Evolutionary conservation across 2,329 filamentous ascomycete genomes (phyloP).

Genomic region (Chlorencoelia australis): DNA sequence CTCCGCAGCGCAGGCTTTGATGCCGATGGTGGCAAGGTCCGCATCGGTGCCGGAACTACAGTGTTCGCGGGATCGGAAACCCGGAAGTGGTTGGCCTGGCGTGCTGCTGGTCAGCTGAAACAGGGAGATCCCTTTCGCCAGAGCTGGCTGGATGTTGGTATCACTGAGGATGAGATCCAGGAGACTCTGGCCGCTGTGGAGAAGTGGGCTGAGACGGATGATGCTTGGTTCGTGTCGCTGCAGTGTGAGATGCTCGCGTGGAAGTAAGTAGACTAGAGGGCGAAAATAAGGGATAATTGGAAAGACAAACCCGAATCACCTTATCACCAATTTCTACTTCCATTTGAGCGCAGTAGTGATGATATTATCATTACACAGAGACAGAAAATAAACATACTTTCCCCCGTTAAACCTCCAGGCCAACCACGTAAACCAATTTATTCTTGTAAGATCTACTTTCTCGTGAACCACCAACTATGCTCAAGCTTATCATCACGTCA

Average conservation of each 20-base stretch:
- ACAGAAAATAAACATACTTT: too few species aligned
- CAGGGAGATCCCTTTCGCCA: constrained; percentile 26
- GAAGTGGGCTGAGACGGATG: constrained; percentile 29
- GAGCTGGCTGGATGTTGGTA: constrained; percentile 30
- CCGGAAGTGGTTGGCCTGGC: constrained; percentile 23
- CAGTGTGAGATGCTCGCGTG: constrained; percentile 32
- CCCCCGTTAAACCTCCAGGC: too few species aligned
- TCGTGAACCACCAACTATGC: too few species aligned
- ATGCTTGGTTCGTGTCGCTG: constrained; percentile 30
- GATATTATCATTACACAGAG: too few species aligned
- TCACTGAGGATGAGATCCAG: constrained; percentile 29
- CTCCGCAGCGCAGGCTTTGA: constrained; percentile 27
- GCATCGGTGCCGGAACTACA: constrained; percentile 24
- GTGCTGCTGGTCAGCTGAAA: constrained; percentile 22
- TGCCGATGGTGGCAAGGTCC: constrained; percentile 18
- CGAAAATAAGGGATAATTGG: too few species aligned
- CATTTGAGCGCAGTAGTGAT: too few species aligned
- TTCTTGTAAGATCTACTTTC: too few species aligned
- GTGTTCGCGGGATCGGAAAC: constrained; percentile 23
- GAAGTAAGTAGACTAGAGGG: too few species aligned
- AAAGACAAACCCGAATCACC: too few species aligned
- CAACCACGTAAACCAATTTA: too few species aligned
- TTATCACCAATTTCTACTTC: too few species aligned
- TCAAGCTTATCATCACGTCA: too few species aligned
- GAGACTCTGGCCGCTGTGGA: constrained; percentile 24